phyloP scores from a whole-genome alignment of 305 asterid genomes.

The Solanum hybrid region DNA sequence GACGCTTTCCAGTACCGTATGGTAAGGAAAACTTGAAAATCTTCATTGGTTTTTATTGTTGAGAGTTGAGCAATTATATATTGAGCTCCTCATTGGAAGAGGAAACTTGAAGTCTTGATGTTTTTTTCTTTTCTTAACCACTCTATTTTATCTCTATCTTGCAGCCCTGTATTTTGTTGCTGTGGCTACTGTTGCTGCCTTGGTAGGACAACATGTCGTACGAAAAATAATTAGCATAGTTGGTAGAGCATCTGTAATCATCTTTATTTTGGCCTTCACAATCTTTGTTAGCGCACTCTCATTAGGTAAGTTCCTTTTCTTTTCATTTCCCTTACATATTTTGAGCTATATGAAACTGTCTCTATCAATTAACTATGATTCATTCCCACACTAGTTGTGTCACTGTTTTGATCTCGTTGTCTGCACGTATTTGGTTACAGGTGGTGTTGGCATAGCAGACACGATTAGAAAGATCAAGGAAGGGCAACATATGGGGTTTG shows the following conservation, averaged over 20 bases:
- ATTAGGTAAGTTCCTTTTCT: slow-evolving; percentile 35
- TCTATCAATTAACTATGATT: neutral
- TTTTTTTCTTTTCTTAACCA: neutral
- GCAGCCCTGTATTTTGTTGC: slow-evolving; percentile 60
- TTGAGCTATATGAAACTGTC: neutral
- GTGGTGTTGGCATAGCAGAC: slow-evolving; percentile 4
- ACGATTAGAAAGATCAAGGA: slow-evolving; percentile 1
- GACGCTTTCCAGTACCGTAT: slow-evolving; percentile 57
- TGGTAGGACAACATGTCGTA: slow-evolving; percentile 57
- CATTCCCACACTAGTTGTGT: neutral
- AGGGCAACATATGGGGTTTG: slow-evolving; percentile 10
- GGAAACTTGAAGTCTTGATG: neutral
- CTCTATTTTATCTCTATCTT: neutral
- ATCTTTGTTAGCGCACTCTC: slow-evolving; percentile 52
- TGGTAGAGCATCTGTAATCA: slow-evolving; percentile 59
- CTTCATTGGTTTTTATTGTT: neutral
- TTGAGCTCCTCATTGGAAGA: neutral
- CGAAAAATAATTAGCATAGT: slow-evolving; percentile 46
- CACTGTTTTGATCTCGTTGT: neutral
- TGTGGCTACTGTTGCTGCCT: slow-evolving; percentile 63
- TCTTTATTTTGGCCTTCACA: slow-evolving; percentile 58
- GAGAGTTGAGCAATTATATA: neutral
- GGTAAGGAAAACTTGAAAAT: slow-evolving; percentile 25
- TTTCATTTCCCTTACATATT: neutral
- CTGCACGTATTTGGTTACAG: neutral